Evolutionary conservation across 768 basidiomycete genomes (phyloP).

Genomic region (Kwoniella heveanensis): DNA sequence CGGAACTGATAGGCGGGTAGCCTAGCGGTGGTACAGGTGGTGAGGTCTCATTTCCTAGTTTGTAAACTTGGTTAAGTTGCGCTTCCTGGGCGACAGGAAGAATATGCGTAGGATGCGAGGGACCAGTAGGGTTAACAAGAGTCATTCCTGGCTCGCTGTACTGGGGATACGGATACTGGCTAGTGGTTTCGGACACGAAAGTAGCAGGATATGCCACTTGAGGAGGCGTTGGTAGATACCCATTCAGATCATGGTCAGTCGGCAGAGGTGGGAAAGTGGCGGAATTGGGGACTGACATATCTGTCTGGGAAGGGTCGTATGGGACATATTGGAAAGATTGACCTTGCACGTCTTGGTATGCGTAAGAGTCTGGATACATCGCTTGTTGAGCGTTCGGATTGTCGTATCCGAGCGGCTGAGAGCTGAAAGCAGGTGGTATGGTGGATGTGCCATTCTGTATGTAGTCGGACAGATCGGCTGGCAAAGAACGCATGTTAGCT

Average conservation of each 20-base stretch:
- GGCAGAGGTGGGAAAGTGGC: constrained; percentile 6
- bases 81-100: not conserved
- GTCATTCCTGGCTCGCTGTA: not conserved
- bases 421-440: constrained; percentile 25
- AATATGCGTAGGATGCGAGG: not conserved
- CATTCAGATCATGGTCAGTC: constrained; percentile 2
- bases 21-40: not conserved
- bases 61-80: not conserved
- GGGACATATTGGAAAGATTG: constrained; percentile 7
- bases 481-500: no score
- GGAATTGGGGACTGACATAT: not conserved
- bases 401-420: constrained; percentile 18
- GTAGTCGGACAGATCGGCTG: constrained; percentile 26
- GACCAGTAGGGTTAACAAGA: not conserved
- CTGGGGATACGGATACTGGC: not conserved
- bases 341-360: constrained; percentile 1
- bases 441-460: constrained; percentile 8
- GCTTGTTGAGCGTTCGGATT: constrained; percentile 4
- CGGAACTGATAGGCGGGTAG: not conserved
- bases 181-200: constrained; percentile 2
- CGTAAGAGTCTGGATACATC: constrained; percentile 1
- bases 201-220: not conserved
- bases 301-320: not conserved
- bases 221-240: not conserved
- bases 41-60: not conserved